Percentiles rank a stretch among this genome's conserved stretches.
Evolutionary conservation across 2,329 filamentous ascomycete genomes (phyloP).

Genomic region (Fusarium equiseti): DNA sequence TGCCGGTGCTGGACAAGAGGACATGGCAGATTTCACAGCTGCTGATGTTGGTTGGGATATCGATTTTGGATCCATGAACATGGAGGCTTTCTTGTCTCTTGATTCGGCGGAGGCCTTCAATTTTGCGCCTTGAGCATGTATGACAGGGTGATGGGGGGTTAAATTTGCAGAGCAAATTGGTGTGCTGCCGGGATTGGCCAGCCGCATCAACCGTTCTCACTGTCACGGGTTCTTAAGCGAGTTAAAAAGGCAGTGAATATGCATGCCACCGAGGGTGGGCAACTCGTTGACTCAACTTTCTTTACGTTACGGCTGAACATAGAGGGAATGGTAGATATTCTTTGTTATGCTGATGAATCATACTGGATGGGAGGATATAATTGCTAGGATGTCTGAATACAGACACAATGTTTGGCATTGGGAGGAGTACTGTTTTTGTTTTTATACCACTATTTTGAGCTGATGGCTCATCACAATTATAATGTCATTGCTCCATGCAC

Average conservation of each 20-base stretch:
- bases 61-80: constrained; percentile 51
- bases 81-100: constrained; percentile 51
- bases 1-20: constrained; percentile 37
- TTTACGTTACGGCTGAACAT: background rate
- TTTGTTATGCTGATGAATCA: background rate
- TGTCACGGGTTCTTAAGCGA: background rate
- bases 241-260: background rate
- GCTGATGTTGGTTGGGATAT: constrained; percentile 50
- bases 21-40: constrained; percentile 47
- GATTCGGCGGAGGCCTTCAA: constrained; percentile 47
- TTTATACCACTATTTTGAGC: constrained; percentile 18
- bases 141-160: background rate
- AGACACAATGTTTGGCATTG: background rate
- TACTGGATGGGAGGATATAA: background rate
- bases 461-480: background rate
- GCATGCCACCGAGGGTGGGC: too few relatives aligned
- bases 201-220: too few relatives aligned
- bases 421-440: constrained; percentile 6
- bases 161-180: background rate
- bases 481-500: background rate
- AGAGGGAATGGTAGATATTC: background rate
- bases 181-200: background rate
- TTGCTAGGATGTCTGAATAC: background rate
- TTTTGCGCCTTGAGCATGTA: constrained; percentile 35
- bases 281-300: background rate